Evolutionary conservation across 2,329 filamentous ascomycete species (phyloP), one percentile per base, ranked within the genome.

Genomic region (Macrophomina pseudophaseolina): DNA sequence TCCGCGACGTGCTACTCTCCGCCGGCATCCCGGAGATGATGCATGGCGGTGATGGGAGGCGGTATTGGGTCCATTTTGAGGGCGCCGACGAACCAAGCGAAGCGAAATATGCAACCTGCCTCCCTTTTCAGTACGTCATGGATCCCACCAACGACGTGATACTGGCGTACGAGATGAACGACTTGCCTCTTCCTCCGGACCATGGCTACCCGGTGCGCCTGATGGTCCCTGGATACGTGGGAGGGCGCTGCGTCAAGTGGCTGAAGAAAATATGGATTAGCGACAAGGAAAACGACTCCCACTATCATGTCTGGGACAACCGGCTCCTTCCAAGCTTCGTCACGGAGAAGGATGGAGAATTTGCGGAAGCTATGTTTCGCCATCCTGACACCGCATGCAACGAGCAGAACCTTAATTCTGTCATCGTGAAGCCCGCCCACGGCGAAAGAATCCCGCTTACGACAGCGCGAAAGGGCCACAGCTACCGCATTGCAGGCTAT

Each of bases 221-320:
- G 0, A 78, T 87, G 38, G 80, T 84, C 3, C 85, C 85, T 0
- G 85, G 85, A 3, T 80, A 86, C 38, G 80, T 82, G 6, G 85
- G 84, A 11, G 85, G 83, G 14, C 76, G 84, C 49, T 83, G 81
- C 71, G 84, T 86, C 6, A 86, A 87, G 74, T 87, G 85, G 84
- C 78, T 87, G 2, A 84, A 86, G 8, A 48, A 32, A n/a, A 59
- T 59, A 32, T 59, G 56, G 56, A 44, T 59, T 18, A 75, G 73
- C 1, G 78, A 82, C 16, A 62, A 76, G 5, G 80, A 82, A 65
- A 82, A 81, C 58, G 72, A 77, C 28, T 78, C 72, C 38, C 72
- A 81, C 60, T 82, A 84, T 68, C 83, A 85, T 69, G 78, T 83
- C 42, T 84, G 80, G 74, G 83, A 85, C 66, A 85, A 85, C 67